phyloP scores from a whole-genome alignment of 2,329 filamentous ascomycete genomes.

The Huntiella bhutanensis region DNA sequence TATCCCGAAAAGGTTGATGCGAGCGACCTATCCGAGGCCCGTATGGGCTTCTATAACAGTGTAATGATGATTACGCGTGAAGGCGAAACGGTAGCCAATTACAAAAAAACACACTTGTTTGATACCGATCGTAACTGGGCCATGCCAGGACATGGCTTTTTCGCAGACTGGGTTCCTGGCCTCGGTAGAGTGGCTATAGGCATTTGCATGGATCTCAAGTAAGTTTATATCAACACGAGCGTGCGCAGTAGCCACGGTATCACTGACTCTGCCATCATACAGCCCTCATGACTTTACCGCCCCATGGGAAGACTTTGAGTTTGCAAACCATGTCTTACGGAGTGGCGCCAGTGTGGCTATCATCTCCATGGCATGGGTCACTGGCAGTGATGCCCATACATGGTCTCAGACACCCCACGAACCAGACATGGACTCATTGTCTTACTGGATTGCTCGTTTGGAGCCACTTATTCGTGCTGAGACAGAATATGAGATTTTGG shows the following conservation, averaged over 20 bases:
- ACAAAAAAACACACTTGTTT: conserved; percentile 39
- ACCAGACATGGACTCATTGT: conserved; percentile 53
- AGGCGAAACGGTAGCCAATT: conserved; percentile 41
- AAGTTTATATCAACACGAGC: conserved; percentile 13
- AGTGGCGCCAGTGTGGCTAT: conserved; percentile 42
- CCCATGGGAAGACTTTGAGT: conserved; percentile 23
- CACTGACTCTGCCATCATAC: background rate
- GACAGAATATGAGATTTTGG: conserved; percentile 37
- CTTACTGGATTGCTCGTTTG: conserved; percentile 57
- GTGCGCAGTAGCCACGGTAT: background rate
- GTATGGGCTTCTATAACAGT: conserved; percentile 36
- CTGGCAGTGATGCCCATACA: conserved; percentile 28
- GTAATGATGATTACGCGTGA: conserved; percentile 34
- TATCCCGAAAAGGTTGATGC: conserved; percentile 53
- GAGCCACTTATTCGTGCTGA: conserved; percentile 41
- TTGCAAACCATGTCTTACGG: conserved; percentile 37
- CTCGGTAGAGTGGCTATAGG: conserved; percentile 36
- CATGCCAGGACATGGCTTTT: conserved; percentile 35
- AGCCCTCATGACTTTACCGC: conserved; percentile 23
- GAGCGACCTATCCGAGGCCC: conserved; percentile 28
- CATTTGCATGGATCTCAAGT: conserved; percentile 51
- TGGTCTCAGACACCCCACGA: conserved; percentile 32
- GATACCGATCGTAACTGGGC: conserved; percentile 41
- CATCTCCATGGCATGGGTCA: conserved; percentile 63
- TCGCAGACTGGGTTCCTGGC: conserved; percentile 22